phyloP scores from a whole-genome alignment of 768 basidiomycete species.

The Tylopilus sp. region DNA sequence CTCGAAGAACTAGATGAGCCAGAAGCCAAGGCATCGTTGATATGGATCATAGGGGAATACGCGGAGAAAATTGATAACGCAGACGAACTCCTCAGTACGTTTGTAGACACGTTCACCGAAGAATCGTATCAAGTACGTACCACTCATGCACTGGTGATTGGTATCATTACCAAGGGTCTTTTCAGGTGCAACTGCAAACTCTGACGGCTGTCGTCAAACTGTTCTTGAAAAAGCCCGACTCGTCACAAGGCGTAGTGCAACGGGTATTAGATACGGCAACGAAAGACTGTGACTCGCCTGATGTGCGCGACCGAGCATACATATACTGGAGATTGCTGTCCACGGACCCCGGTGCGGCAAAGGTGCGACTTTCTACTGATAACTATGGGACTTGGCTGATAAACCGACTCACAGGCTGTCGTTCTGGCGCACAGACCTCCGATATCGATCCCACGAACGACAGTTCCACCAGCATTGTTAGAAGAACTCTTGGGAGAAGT shows the following conservation, averaged over 20 bases:
- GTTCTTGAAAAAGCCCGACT: constrained; percentile 92
- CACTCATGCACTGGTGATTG: background rate
- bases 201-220: constrained; percentile 96
- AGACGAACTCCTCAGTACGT: constrained; percentile 84
- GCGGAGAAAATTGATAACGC: constrained; percentile 98
- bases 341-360: constrained; percentile 93
- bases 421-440: constrained; percentile 91
- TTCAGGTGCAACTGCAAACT: constrained; percentile 70
- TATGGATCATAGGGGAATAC: constrained; percentile 99
- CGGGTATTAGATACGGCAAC: constrained; percentile 91
- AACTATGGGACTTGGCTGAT: background rate
- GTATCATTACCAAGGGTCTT: background rate
- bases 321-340: constrained; percentile 97
- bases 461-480: constrained; percentile 79
- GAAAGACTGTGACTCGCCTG: constrained; percentile 95
- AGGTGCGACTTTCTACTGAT: constrained; percentile 46
- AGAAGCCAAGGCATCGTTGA: constrained; percentile 94
- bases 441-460: constrained; percentile 89
- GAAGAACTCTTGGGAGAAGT: constrained; percentile 93
- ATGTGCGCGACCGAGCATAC: constrained; percentile 95
- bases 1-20: constrained; percentile 97
- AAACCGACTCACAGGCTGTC: constrained; percentile 52
- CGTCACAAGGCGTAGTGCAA: constrained; percentile 89
- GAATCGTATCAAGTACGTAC: constrained; percentile 80
- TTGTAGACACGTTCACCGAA: constrained; percentile 90